These are phyloP conservation scores for Protomyces arabidopsidicola DNA, from an alignment of 1,139 yeast genomes.

Conservation along the genomic window DNA sequence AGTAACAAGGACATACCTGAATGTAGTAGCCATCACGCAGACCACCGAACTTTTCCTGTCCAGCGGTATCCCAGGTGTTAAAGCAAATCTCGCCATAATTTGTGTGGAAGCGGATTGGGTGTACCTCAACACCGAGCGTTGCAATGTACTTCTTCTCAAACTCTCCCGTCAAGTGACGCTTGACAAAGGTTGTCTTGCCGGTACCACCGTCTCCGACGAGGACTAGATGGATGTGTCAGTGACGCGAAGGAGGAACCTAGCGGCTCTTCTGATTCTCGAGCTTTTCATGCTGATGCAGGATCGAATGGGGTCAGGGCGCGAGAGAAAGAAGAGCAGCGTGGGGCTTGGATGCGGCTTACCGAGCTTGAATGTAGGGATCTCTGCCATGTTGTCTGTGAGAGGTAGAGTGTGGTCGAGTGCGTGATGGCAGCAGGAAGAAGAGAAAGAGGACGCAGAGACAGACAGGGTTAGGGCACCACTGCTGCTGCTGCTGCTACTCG, in stretches of 20 bases:
- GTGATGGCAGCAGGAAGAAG: neutral
- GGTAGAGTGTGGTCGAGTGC: neutral
- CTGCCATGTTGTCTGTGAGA: constrained; percentile 4
- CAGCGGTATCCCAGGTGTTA: constrained; percentile 99
- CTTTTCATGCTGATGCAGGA: no score
- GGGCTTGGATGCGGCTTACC: constrained; percentile 38
- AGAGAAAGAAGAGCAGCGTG: neutral
- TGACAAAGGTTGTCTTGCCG: constrained; percentile 99
- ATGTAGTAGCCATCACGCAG: constrained; percentile 99
- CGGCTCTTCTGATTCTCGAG: no score
- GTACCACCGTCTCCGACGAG: constrained; percentile 64
- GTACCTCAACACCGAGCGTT: constrained; percentile 98
- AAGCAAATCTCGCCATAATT: constrained; percentile 98
- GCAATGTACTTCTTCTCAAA: constrained; percentile 93
- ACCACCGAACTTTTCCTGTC: constrained; percentile 99
- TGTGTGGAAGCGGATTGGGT: constrained; percentile 97
- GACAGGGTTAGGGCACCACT: no score
- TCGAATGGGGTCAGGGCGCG: no score
- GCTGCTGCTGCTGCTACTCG: no score
- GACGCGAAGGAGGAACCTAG: no score
- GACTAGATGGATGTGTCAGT: neutral
- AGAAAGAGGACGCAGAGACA: neutral
- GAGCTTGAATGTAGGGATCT: constrained; percentile 93
- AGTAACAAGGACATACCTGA: constrained; percentile 45
- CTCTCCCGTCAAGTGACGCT: constrained; percentile 95